These are phyloP conservation scores for Darksidea phi DNA, from an alignment of 495 filamentous ascomycete genomes.

Conservation along the genomic window DNA sequence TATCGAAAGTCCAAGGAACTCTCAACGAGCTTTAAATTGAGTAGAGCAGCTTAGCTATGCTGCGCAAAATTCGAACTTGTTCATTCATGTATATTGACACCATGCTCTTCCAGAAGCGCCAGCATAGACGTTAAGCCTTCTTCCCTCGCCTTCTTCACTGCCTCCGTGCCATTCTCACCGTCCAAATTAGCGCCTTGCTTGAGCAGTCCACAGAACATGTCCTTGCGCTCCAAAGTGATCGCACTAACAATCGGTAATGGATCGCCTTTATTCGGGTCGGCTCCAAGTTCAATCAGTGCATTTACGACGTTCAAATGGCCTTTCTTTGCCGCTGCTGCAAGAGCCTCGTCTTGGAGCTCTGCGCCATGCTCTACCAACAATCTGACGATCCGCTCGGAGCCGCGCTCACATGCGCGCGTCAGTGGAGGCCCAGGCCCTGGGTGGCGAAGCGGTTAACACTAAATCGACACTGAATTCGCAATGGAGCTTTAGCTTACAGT, in stretches of 20 bases:
- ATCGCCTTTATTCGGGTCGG: not conserved
- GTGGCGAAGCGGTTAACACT: not conserved
- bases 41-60: too few species aligned
- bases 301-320: not conserved
- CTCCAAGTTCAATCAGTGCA: not conserved
- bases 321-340: not conserved
- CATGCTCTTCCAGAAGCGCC: not conserved
- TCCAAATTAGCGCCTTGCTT: not conserved
- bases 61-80: too few species aligned
- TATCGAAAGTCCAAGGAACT: too few species aligned
- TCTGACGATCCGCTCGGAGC: not conserved
- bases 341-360: not conserved
- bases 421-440: not conserved
- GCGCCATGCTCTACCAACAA: not conserved
- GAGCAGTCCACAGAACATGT: not conserved
- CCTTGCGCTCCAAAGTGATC: not conserved
- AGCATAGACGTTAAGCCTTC: not conserved
- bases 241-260: not conserved
- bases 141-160: not conserved
- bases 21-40: too few species aligned
- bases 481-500: too few species aligned
- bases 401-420: not conserved
- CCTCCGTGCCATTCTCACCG: not conserved
- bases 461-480: too few species aligned
- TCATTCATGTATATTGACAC: not conserved